These are phyloP conservation scores for Apiospora sp. DNA, from an alignment of 2,329 filamentous ascomycete genomes.

Conservation along the genomic window DNA sequence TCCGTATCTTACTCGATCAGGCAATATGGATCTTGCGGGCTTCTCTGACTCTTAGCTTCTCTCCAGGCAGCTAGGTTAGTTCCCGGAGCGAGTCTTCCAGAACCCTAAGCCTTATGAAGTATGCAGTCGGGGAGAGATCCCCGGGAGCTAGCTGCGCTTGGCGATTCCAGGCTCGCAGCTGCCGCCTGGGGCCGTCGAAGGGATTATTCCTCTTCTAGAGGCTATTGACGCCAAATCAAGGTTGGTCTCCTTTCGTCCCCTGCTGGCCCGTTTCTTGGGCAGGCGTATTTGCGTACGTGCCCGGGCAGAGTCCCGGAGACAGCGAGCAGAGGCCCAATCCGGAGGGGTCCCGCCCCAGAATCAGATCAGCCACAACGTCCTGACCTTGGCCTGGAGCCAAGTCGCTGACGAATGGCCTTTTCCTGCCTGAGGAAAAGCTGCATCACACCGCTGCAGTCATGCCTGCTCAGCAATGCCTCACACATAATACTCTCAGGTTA, in stretches of 20 bases:
- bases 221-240: background rate
- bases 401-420: conserved; percentile 8
- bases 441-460: conserved; percentile 17
- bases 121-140: conserved; percentile 7
- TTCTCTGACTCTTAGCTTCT: background rate
- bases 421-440: conserved; percentile 5
- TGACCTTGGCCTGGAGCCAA: background rate
- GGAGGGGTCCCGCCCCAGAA: background rate
- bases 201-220: background rate
- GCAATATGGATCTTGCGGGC: conserved; percentile 19
- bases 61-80: background rate
- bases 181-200: background rate
- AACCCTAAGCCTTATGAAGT: conserved; percentile 16
- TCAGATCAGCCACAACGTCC: conserved; percentile 1
- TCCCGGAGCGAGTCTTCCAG: background rate
- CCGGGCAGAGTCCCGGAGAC: background rate
- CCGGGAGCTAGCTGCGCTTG: conserved; percentile 1
- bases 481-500: background rate
- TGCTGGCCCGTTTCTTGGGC: background rate
- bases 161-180: background rate
- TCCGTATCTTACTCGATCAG: conserved; percentile 16
- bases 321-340: background rate
- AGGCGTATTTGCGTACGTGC: background rate
- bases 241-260: background rate
- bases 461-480: background rate